Percentiles rank a stretch among this genome's conserved stretches.
These are phyloP conservation scores for Pythium periplocum DNA, from an alignment of 352 stramenopile species.

Conservation along the genomic window DNA sequence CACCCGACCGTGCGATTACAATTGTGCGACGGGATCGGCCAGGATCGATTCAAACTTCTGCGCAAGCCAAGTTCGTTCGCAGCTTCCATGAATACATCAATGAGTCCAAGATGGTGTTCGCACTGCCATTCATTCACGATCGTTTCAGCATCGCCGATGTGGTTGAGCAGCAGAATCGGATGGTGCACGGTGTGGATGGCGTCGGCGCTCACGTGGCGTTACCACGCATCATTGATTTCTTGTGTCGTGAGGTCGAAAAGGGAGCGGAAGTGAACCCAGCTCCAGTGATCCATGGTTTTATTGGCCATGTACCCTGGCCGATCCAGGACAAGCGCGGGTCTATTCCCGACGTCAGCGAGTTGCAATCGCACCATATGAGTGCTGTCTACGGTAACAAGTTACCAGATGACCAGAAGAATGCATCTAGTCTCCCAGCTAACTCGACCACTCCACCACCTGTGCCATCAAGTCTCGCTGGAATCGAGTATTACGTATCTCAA, in stretches of 20 bases:
- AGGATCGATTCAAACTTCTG: conserved; percentile 73
- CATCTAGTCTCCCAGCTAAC: neutral
- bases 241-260: conserved; percentile 48
- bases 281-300: conserved; percentile 12
- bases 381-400: conserved; percentile 9
- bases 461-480: conserved; percentile 14
- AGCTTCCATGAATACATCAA: conserved; percentile 77
- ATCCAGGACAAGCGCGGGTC: conserved; percentile 1
- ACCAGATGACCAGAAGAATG: neutral
- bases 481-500: conserved; percentile 14
- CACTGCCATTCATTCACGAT: conserved; percentile 67
- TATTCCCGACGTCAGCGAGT: conserved; percentile 3
- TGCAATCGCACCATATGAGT: conserved; percentile 12
- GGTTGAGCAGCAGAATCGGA: conserved; percentile 67
- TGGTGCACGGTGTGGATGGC: conserved; percentile 36
- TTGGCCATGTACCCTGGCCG: conserved; percentile 14
- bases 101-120: conserved; percentile 62
- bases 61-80: conserved; percentile 66
- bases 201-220: conserved; percentile 24
- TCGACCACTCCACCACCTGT: conserved; percentile 17
- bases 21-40: conserved; percentile 70
- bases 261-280: conserved; percentile 16
- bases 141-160: conserved; percentile 56
- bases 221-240: conserved; percentile 52
- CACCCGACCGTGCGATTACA: conserved; percentile 55